Evolutionary conservation across 768 basidiomycete genomes (phyloP), one percentile per base, ranked within the genome.

Genomic region (Tremella fuciformis): DNA sequence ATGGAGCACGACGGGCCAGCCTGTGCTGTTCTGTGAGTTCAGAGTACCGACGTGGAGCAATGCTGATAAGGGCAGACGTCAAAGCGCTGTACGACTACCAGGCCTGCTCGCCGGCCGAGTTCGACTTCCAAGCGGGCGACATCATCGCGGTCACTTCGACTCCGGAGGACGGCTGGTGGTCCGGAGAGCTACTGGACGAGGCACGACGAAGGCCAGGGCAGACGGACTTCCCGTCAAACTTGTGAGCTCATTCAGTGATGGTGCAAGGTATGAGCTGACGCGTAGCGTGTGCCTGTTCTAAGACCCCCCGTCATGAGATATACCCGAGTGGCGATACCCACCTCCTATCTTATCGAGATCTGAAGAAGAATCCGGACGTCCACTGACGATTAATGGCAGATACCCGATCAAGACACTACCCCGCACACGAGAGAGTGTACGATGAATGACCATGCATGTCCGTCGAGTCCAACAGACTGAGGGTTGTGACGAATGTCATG

Each of bases 111-210:
- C 86, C 88, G 1, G 91, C 93, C 71, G 94, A 97, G 78, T 97
- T 98, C 76, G 88, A 93, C 75, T 97, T 98, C 84, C 89, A 92
- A 73, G 81, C 85, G 19, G 90, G 88, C 1, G 94, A 98, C 77
- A 89, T 96, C 64, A 96, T 98, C 64, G 93, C 92, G 7, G 93
- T 98, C 9, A 93, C 89, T 0, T 83, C 85, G 19, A 94, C 91
- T 6, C 91, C 91, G 3, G 91, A 92, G 67, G 93, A 96, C 69
- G 94, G 94, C 1, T 97, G 94, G 94, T 98, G 93, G 94, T 88
- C 85, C 56, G 94, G 94, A 21, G 74, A 75, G 58, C 51, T 76
- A 29, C 55, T 76, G 8, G 76, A 77, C 41, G 76, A 77, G 47
- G 75, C 74, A 15, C 62, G 76, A 18, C 60, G 76, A 51, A 46